Evolutionary conservation across 2,329 filamentous ascomycete genomes (phyloP).

Genomic region (Pseudogymnoascus sp.): DNA sequence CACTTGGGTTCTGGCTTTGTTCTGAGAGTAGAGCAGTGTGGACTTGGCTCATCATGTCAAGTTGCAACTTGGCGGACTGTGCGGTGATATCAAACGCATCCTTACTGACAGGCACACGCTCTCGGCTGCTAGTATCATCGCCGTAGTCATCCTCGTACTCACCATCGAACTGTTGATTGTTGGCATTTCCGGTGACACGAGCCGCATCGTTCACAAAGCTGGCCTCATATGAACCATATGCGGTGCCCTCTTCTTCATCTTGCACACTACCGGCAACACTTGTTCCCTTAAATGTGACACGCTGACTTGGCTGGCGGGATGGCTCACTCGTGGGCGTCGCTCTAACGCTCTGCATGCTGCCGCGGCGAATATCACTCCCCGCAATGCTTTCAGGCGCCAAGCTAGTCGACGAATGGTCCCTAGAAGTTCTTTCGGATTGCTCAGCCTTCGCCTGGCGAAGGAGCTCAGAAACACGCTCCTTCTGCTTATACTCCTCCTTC

Average conservation of each 20-base stretch:
- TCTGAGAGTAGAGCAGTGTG: slow-evolving; percentile 72
- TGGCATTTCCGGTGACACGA: slow-evolving; percentile 21
- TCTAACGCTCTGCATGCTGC: slow-evolving; percentile 33
- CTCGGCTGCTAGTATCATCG: slow-evolving; percentile 71
- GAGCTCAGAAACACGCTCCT: slow-evolving; percentile 64
- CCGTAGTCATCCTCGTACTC: slow-evolving; percentile 67
- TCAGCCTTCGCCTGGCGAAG: slow-evolving; percentile 74
- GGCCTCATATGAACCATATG: slow-evolving; percentile 47
- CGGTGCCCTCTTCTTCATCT: slow-evolving; percentile 44
- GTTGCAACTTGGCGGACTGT: slow-evolving; percentile 84
- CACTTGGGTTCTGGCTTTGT: slow-evolving; percentile 57
- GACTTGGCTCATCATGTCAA: slow-evolving; percentile 82
- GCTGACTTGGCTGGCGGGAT: slow-evolving; percentile 21
- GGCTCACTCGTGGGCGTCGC: slow-evolving; percentile 18
- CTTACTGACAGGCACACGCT: slow-evolving; percentile 66
- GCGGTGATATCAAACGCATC: slow-evolving; percentile 97
- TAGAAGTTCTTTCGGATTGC: slow-evolving; percentile 47
- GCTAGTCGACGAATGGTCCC: slow-evolving; percentile 29
- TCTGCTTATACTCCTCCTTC: slow-evolving; percentile 75
- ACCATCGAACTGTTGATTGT: slow-evolving; percentile 37
- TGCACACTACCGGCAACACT: slow-evolving; percentile 32
- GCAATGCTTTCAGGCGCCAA: slow-evolving; percentile 19
- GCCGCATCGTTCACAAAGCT: slow-evolving; percentile 37
- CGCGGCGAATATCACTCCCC: slow-evolving; percentile 33
- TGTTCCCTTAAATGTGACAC: slow-evolving; percentile 23